These are phyloP conservation scores for Isabelozyma heimii DNA, from an alignment of 805 yeast species.

Conservation along the genomic window DNA sequence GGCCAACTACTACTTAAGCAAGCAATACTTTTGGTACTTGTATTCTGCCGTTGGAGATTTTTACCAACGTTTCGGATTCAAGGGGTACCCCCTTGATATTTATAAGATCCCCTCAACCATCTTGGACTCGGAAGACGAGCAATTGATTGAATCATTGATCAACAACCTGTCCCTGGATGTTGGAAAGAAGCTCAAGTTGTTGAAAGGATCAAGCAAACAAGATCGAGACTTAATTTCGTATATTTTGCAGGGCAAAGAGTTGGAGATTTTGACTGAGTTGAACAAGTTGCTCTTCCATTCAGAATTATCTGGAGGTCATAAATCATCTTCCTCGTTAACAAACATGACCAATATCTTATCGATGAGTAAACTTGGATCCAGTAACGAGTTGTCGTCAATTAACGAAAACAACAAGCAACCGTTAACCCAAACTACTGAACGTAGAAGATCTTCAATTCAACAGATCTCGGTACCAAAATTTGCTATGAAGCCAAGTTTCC, in stretches of 20 bases:
- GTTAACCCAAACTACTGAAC: neutral
- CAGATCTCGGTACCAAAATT: constrained; percentile 25
- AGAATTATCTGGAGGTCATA: constrained; percentile 28
- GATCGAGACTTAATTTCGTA: constrained; percentile 29
- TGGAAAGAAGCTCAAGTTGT: constrained; percentile 29
- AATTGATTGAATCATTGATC: constrained; percentile 19
- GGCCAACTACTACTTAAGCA: constrained; percentile 32
- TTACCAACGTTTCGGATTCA: constrained; percentile 63
- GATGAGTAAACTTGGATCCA: constrained; percentile 17
- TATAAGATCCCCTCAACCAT: constrained; percentile 26
- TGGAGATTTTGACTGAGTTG: constrained; percentile 35
- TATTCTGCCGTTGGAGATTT: constrained; percentile 75
- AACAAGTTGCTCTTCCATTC: constrained; percentile 31
- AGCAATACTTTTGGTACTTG: constrained; percentile 42
- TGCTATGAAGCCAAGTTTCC: constrained; percentile 27
- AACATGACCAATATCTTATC: constrained; percentile 22
- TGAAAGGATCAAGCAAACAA: constrained; percentile 16
- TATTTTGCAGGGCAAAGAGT: constrained; percentile 32
- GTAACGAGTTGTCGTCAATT: constrained; percentile 17
- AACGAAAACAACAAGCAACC: constrained; percentile 8
- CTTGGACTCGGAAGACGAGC: constrained; percentile 12
- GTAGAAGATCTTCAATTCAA: constrained; percentile 24
- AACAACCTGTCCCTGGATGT: constrained; percentile 3
- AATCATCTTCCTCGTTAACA: constrained; percentile 32
- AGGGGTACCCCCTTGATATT: constrained; percentile 31